Base-by-base conservation (phyloP, 768 basidiomycete species). In the Lyophyllum atratum region DNA sequence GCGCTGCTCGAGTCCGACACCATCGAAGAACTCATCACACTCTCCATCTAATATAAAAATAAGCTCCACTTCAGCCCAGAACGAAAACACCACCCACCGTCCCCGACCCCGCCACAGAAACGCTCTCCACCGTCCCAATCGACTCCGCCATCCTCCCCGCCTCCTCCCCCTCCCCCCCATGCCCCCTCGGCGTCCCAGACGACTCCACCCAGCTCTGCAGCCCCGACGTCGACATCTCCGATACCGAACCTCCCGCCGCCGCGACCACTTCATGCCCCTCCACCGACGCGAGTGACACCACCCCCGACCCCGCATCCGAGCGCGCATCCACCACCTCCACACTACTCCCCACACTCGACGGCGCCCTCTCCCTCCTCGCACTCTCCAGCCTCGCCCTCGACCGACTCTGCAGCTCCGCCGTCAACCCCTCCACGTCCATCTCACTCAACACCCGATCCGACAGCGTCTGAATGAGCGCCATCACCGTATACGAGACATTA, bases 361-460 rank as follows among this genome's bases (percentile, higher is more conserved):
- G 58, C 58, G 58, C 59, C 4, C 60, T 40, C 46, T 62, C 59
- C 40, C 46, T 14, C 22, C 47, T 50, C 14, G 56, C 52, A 11
- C 44, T 49, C 17, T 59, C 55, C 21, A 50, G 43, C 21, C 66
- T 56, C 29, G 62, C 63, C 57, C 63, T 68, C n/a, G 75, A 73
- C 21, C 72, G 63, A 65, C 59, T 80, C 58, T 78, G 76, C 1
- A 80, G 66, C 59, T 80, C 87, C 15, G 78, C 69, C 0, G 87
- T 92, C 12, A 91, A 71, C 0, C 75, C 75, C 60, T 93, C 92
- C 17, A 93, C 88, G 60, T 93, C 85, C 84, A 93, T 88, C 28
- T 82, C 83, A 22, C 78, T 74, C n/a, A 89, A 71, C 12, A 93
- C 77, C 58, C 87, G 84, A 14, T 80, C 73, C 6, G 84, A 80